A percentile compares a stretch with the other conserved stretches of the same genome.
Conservation (phyloP, 169 alveolate genomes). For the Eimeria maxima region DNA sequence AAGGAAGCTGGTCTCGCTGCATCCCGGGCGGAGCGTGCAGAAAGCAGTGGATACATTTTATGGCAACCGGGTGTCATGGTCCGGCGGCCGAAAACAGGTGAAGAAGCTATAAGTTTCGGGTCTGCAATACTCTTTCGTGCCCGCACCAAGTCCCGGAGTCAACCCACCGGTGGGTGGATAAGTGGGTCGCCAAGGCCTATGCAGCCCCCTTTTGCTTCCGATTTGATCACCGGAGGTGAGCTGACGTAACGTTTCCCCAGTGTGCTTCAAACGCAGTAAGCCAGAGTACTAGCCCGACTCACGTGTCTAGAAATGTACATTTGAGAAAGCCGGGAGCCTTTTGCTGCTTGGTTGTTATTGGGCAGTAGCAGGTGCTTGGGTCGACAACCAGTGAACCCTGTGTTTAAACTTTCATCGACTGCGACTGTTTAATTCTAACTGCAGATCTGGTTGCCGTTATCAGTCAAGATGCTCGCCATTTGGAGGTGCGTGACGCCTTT, state of each 20-base stretch:
- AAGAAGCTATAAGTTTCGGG: constrained; percentile 76
- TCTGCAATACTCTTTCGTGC: constrained; percentile 75
- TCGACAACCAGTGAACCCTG: not conserved
- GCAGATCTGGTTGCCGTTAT: constrained; percentile 60
- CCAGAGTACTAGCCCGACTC: not conserved
- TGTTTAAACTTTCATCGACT: not conserved
- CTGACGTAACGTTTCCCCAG: not conserved
- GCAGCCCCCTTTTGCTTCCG: constrained; percentile 31
- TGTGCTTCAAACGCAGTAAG: not conserved
- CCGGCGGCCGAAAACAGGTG: constrained; percentile 65
- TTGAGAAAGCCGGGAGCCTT: not conserved
- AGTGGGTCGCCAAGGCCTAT: not conserved
- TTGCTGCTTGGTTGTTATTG: not conserved
- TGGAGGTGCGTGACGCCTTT: constrained; percentile 81
- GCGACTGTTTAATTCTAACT: not conserved
- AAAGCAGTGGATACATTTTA: constrained; percentile 49
- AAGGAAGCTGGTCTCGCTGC: constrained; percentile 52
- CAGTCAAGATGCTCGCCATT: constrained; percentile 80
- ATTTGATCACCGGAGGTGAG: constrained; percentile 67
- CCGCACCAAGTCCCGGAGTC: not conserved
- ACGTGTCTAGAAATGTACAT: not conserved
- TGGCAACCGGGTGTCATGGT: constrained; percentile 82
- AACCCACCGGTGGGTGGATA: not conserved
- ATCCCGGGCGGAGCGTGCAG: constrained; percentile 46
- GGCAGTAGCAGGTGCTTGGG: constrained; percentile 1